A percentile compares a stretch with the other conserved stretches of the same genome.
Conservation (phyloP, 345 rosid species). For the Odontarrhena argentea region DNA sequence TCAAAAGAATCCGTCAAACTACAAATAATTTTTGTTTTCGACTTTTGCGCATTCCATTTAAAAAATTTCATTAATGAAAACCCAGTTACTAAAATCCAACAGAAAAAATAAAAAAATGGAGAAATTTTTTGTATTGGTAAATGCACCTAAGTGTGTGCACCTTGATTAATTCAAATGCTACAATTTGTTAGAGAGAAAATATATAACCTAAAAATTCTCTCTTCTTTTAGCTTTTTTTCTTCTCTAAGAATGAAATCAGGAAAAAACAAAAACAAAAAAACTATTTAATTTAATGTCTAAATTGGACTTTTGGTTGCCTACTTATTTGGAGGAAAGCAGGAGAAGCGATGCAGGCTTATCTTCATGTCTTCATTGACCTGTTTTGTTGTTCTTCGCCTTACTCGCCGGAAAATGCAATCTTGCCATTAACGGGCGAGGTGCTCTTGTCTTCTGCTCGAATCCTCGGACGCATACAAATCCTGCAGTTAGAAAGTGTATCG, state of each 20-base stretch:
- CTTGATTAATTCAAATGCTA: slow-evolving; percentile 5
- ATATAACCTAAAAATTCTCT: slow-evolving; percentile 5
- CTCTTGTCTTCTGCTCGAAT: slow-evolving; percentile 69
- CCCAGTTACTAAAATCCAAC: too few species aligned
- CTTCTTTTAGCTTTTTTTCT: background rate
- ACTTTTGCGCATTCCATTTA: too few species aligned
- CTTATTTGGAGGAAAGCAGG: slow-evolving; percentile 23
- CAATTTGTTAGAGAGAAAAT: slow-evolving; percentile 20
- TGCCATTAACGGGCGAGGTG: slow-evolving; percentile 78
- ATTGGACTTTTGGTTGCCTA: slow-evolving; percentile 19
- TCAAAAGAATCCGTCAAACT: too few species aligned
- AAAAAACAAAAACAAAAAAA: background rate
- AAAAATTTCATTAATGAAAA: too few species aligned
- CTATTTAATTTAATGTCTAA: slow-evolving; percentile 2
- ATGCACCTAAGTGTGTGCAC: background rate
- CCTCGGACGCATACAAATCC: slow-evolving; percentile 95
- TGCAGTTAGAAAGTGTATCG: slow-evolving; percentile 36
- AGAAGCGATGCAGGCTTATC: background rate
- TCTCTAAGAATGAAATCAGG: slow-evolving; percentile 17
- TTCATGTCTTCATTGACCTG: background rate
- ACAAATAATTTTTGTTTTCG: too few species aligned
- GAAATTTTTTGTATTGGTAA: slow-evolving; percentile 14
- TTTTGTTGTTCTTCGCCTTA: slow-evolving; percentile 44
- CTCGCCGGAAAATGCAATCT: slow-evolving; percentile 78
- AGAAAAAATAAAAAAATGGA: background rate